These are phyloP conservation scores for Ogataea hybrid DNA, from an alignment of 1,139 yeast species.

Conservation along the genomic window DNA sequence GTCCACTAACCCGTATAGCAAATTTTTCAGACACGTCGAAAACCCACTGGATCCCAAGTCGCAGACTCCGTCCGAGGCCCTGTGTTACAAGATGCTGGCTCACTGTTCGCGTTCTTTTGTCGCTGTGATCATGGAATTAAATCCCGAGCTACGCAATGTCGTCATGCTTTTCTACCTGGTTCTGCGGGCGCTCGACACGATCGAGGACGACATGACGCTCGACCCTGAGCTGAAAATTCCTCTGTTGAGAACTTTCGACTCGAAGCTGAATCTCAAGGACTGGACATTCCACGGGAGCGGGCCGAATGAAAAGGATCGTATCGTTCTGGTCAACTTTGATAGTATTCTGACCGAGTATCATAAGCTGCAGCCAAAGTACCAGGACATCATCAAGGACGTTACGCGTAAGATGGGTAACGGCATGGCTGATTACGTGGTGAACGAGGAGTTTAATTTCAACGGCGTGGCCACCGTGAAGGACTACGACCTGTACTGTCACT, in stretches of 20 bases:
- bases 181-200: slow-evolving; percentile 88
- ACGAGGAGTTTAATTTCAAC: slow-evolving; percentile 71
- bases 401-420: slow-evolving; percentile 92
- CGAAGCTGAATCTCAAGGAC: slow-evolving; percentile 57
- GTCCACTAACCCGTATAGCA: slow-evolving; percentile 16
- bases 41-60: slow-evolving; percentile 49
- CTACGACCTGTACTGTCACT: slow-evolving; percentile 89
- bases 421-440: slow-evolving; percentile 90
- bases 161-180: slow-evolving; percentile 82
- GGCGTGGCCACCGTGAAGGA: slow-evolving; percentile 80
- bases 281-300: slow-evolving; percentile 82
- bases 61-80: slow-evolving; percentile 47
- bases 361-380: slow-evolving; percentile 70
- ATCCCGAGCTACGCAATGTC: slow-evolving; percentile 83
- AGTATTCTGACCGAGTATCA: slow-evolving; percentile 68
- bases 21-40: slow-evolving; percentile 48
- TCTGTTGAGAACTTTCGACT: slow-evolving; percentile 64
- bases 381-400: slow-evolving; percentile 73
- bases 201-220: slow-evolving; percentile 95
- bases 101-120: slow-evolving; percentile 87
- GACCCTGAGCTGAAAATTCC: slow-evolving; percentile 72
- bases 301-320: slow-evolving; percentile 77
- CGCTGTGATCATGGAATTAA: slow-evolving; percentile 86
- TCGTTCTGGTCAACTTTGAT: slow-evolving; percentile 76
- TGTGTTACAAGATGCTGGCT: slow-evolving; percentile 69